Evolutionary conservation across 169 alveolate species (phyloP).

Genomic region (Plasmodium ovale): DNA sequence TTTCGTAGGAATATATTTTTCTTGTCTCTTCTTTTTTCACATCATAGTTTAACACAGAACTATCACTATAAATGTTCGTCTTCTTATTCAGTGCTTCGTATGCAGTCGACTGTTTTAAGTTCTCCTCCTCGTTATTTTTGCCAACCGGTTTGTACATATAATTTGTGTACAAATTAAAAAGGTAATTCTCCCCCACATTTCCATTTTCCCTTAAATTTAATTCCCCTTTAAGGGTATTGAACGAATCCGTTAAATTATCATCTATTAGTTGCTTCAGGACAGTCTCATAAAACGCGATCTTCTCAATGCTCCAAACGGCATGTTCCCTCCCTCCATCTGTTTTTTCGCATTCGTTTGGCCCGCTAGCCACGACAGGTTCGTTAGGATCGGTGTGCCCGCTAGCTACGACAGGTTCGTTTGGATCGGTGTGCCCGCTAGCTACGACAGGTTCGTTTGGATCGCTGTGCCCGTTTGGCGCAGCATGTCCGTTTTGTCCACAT

Average conservation of each 20-base stretch:
- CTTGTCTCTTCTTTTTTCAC: constrained; percentile 16
- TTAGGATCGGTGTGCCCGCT: background rate
- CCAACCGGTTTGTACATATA: background rate
- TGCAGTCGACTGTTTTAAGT: background rate
- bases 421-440: background rate
- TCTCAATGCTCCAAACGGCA: constrained; percentile 11
- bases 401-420: background rate
- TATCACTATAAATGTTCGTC: constrained; percentile 5
- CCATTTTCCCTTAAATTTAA: constrained; percentile 38
- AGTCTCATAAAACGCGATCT: constrained; percentile 55
- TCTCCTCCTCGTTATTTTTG: constrained; percentile 3
- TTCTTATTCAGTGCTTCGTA: background rate
- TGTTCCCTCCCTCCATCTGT: background rate
- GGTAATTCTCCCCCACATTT: constrained; percentile 23
- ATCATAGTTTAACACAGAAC: constrained; percentile 32
- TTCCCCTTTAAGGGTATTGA: constrained; percentile 20
- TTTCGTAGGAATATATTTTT: constrained; percentile 24
- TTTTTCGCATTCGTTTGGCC: background rate
- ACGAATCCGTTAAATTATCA: constrained; percentile 50
- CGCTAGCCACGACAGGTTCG: background rate
- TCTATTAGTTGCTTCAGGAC: constrained; percentile 50
- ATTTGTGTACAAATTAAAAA: constrained; percentile 25
- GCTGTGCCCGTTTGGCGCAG: background rate
- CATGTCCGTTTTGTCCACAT: background rate
- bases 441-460: background rate